Evolutionary conservation across 495 filamentous ascomycete species (phyloP), one percentile per base, ranked within the genome.

Genomic region (Recurvomyces mirabilis): DNA sequence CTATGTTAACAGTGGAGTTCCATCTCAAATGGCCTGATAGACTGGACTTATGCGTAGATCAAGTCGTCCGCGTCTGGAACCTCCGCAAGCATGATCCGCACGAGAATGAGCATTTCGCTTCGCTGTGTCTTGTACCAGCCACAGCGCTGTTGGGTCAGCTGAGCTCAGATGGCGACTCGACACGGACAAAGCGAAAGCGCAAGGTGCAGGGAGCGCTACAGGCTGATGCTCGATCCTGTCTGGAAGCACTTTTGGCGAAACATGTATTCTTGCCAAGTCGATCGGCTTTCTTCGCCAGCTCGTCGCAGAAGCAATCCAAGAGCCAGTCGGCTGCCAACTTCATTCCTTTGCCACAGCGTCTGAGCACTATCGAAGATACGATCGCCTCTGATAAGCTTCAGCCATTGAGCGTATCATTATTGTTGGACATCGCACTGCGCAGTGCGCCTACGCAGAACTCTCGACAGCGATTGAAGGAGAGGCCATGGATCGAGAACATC

Each of bases 221-320:
- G 13, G 47, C 23, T 25, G 31, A 4, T 66, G 67, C 67, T 28
- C 52, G 23, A 39, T 51, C 38, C 54, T 66, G 35, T 7, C 55
- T 93, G 3, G 77, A 84, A 44, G 69, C 70, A 1, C 66, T 87
- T 15, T 55, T 87, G 40, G 72, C 75, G n/a, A 69, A 71, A 21
- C 79, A 86, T 64, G 67, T 93, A 23, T 68, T 93, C 15, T 61
- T 79, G 1, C 84, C 84, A 3, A 73, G 77, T 23, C 76, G 77
- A 38, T 59, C 67, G 3, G 64, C 66, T 2, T 59, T 70, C 57
- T 54, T 64, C 33, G 21, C 35, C 19, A 23, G 7, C 15, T 21
- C 24, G 60, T 23, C 42, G 59, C 35, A 39, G 31, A 26, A 46
- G 33, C 26, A 18, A 10, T 36, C 15, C 17, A 36, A 43, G 2